Evolutionary conservation across 345 rosid genomes (phyloP).

Genomic region (Euclidium syriacum): DNA sequence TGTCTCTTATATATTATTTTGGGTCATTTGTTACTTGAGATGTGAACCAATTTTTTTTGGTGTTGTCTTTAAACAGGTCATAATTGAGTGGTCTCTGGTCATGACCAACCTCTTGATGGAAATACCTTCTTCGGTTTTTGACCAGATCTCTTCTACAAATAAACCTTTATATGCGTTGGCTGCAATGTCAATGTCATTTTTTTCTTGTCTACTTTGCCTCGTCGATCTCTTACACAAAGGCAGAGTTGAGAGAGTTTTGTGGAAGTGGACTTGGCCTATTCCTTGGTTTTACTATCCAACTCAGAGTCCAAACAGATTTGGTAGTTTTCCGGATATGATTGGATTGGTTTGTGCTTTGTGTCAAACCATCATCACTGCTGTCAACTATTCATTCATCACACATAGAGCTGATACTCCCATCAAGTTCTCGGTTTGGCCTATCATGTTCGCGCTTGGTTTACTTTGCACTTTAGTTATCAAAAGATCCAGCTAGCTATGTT

Average conservation of each 20-base stretch:
- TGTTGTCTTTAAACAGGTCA: not conserved
- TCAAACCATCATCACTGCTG: constrained; percentile 13
- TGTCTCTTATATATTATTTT: no score
- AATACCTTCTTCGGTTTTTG: not conserved
- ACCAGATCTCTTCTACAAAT: constrained; percentile 14
- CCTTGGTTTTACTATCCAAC: constrained; percentile 29
- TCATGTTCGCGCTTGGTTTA: constrained; percentile 27
- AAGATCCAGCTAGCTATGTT: no score
- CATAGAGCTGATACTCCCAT: not conserved
- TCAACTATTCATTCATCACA: constrained; percentile 15
- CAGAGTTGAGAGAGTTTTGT: constrained; percentile 18
- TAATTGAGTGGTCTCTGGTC: constrained; percentile 20
- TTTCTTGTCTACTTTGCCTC: constrained; percentile 11
- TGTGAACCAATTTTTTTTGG: not conserved
- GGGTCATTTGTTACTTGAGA: no score
- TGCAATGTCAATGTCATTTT: constrained; percentile 13
- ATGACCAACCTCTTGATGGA: constrained; percentile 18
- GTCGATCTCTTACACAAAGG: constrained; percentile 23
- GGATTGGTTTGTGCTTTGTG: constrained; percentile 20
- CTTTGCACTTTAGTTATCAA: constrained; percentile 1
- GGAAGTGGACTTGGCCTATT: constrained; percentile 28
- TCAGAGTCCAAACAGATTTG: constrained; percentile 20
- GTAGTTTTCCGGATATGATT: constrained; percentile 19
- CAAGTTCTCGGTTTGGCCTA: constrained; percentile 20
- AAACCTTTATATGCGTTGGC: constrained; percentile 15